Evolutionary conservation across 495 filamentous ascomycete species (phyloP), one percentile per base, ranked within the genome.

Genomic region (Thermochaetoides thermophila): DNA sequence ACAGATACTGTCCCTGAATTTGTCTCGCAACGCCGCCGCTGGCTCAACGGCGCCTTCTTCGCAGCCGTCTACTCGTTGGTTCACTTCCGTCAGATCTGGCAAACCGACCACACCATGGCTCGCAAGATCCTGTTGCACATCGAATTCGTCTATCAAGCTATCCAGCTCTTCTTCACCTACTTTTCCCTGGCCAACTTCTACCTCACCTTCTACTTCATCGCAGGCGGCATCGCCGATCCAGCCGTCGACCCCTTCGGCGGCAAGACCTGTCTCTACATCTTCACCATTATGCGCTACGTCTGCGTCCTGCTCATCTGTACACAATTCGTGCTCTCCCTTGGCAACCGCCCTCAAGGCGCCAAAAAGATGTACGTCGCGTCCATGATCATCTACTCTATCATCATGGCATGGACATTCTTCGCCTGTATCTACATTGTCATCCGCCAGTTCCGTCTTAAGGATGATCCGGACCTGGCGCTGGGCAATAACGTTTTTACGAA

Each of bases 151-250:
- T 99, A 99, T 55, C 91, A 99, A 54, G 77, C 87, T 55, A 62
- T 93, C 35, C 77, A 77, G 42, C 68, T 96, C 20, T 59, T 89
- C 27, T 99, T 99, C 61, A 99, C 91, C 22, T 99, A 82, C 60
- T 93, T 99, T 60, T 93, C 89, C 10, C 73, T 99, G 37, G 87
- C 89, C 46, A 99, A 99, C 56, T 99, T 96, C 61, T 99, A 96
- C 52, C 73, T 99, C 32, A 89, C 84, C 41, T 99, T 99, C 57
- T 96, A 84, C 69, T 96, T 96, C 67, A 83, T 96, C 49, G 84
- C 85, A 28, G 91, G 91, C 24, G 91, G 85, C n/a, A 70, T 99
- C 10, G 73, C 78, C 4, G 83, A 96, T 44, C 55, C 71, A 0
- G 63, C 61, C 21, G 61, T 93, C 39, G 87, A 96, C 57, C 91